phyloP scores from a whole-genome alignment of 257 asterid genomes.

The Solanum etuberosum region DNA sequence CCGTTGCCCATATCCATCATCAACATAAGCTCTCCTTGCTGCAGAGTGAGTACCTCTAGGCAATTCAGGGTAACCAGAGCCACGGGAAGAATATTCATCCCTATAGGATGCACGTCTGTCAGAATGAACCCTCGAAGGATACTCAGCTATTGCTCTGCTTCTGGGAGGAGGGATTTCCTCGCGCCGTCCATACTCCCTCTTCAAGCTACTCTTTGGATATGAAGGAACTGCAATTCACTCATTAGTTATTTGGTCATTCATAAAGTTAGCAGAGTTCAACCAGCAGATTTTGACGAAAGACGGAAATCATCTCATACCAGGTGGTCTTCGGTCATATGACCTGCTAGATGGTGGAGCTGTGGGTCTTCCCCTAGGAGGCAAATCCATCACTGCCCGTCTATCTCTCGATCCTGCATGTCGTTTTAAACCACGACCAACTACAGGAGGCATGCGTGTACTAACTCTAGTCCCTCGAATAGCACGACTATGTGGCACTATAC shows the following conservation, averaged over 20 bases:
- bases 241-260: not conserved
- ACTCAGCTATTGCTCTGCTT: slow-evolving; percentile 63
- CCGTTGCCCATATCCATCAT: slow-evolving; percentile 70
- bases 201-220: slow-evolving; percentile 57
- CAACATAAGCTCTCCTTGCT: slow-evolving; percentile 68
- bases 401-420: slow-evolving; percentile 61
- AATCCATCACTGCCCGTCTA: slow-evolving; percentile 54
- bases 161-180: not conserved
- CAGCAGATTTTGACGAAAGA: not conserved
- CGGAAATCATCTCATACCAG: slow-evolving; percentile 35
- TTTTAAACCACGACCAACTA: slow-evolving; percentile 49
- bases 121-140: slow-evolving; percentile 45
- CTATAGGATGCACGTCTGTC: slow-evolving; percentile 64
- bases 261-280: not conserved
- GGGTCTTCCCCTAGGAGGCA: slow-evolving; percentile 67
- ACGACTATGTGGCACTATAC: slow-evolving; percentile 38
- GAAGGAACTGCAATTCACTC: slow-evolving; percentile 40
- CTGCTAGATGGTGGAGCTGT: slow-evolving; percentile 52
- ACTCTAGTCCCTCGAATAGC: slow-evolving; percentile 49
- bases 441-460: slow-evolving; percentile 52
- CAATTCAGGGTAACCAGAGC: slow-evolving; percentile 61
- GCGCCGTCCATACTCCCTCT: slow-evolving; percentile 58
- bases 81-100: slow-evolving; percentile 71
- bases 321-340: slow-evolving; percentile 87
- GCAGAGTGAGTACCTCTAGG: slow-evolving; percentile 60